Base-by-base conservation (phyloP, 1,284 basidiomycete genomes). In the Fomitopsis schrenkii region DNA sequence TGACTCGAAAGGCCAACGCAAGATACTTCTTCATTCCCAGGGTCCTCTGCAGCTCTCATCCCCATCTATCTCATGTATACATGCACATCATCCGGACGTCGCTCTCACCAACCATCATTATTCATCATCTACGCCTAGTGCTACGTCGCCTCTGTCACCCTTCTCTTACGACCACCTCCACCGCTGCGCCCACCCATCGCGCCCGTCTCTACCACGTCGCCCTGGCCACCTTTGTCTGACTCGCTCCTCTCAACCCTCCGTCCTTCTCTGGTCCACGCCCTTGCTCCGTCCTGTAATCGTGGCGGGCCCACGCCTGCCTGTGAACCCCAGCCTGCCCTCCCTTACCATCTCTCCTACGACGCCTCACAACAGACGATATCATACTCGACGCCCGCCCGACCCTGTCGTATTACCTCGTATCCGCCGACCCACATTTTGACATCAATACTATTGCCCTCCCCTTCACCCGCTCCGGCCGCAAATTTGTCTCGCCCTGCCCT, bases 61-160 rank as follows among this genome's bases (percentile, higher is more conserved):
- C 36, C 45, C 48, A 57, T 35, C 57, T 48, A 54, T 35, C 57
- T 48, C 56, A 54, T 61, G 60, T 61, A 61, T 58, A 56, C 60
- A 61, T 58, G 56, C 56, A 58, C 57, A 46, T 53, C 26, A 26
- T 46, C 44, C 48, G 38, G 40, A 33, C 58, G 41, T 54, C 55
- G 8, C 28, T 3, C 15, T 22, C 59, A 53, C 38, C 42, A 48
- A 26, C 48, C 33, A 41, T 35, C 59, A 33, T 48, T 15, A 38
- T 48, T 17, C 56, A 48, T 14, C 44, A 48, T 58, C 44, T 48
- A 10, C 35, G n/a, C 44, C 33, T 58, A 12, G n/a, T 14, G 7
- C 56, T 58, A 19, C 35, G 53, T 56, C 40, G 55, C n/a, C 55
- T 26, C 10, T 26, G 38, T 38, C 52, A 35, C 17, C 19, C 5